Conservation (phyloP, 352 stramenopile genomes). For the Peronospora belbahrii region DNA sequence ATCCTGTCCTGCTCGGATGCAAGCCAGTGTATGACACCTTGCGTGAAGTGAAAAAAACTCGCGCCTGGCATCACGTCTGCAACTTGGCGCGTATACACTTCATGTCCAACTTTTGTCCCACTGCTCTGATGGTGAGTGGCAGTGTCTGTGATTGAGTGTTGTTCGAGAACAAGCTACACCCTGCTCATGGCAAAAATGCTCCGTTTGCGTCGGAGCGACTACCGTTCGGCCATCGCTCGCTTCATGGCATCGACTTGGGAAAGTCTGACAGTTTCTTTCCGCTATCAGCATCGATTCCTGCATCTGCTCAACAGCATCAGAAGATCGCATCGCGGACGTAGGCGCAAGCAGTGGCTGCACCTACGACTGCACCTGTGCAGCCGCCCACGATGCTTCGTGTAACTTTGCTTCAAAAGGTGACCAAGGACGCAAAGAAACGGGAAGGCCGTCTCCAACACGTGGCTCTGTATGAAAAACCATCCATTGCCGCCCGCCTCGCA, state of each 20-base stretch:
- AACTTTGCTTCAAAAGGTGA: too few species aligned
- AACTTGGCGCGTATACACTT: background rate
- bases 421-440: too few species aligned
- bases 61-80: background rate
- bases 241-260: background rate
- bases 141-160: background rate
- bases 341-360: too few species aligned
- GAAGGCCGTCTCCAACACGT: too few species aligned
- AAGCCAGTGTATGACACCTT: background rate
- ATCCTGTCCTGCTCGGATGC: background rate
- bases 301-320: too few species aligned
- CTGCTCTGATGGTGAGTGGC: background rate
- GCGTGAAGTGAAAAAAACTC: background rate
- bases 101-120: background rate
- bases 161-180: background rate
- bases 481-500: too few species aligned
- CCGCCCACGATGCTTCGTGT: too few species aligned
- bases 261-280: background rate
- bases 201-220: background rate
- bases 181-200: background rate
- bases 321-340: too few species aligned
- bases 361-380: too few species aligned
- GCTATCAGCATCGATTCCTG: too few species aligned
- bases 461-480: too few species aligned
- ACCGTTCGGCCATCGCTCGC: background rate